Evolutionary conservation across 2,329 filamentous ascomycete species (phyloP), one percentile per base, ranked within the genome.

Genomic region (Cercospora sesami): DNA sequence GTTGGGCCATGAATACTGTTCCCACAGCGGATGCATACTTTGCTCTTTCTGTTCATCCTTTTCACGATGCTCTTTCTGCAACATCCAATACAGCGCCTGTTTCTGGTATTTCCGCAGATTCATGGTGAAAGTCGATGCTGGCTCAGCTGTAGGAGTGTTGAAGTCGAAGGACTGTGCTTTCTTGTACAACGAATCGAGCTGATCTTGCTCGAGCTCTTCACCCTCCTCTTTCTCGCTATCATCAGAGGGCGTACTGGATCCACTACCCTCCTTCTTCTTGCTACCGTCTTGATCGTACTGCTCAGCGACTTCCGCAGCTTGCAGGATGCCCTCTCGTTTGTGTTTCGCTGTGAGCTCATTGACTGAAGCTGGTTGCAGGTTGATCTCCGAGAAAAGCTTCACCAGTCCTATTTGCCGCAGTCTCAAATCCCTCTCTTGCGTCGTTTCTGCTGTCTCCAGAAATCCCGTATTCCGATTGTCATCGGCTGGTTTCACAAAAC

Each of bases 161-260:
- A 99, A 98, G 78, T 99, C 95, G 75, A 98, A 98, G 0, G 93
- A 94, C 76, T 99, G 95, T 0, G 95, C 95, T 77, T 99, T 99
- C 76, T 91, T 92, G 80, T 99, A 99, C 1, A 99, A 81, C 0
- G 91, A 89, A 78, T 99, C 95, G 3, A 99, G 89, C 77, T 99
- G 95, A 74, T 96, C 94, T 78, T 98, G 93, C 76, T 98, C 93
- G 0, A 99, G 85, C 79, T 98, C 94, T 74, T 94, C 87, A 2
- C 93, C 93, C 39, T 97, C 94, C 73, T 97, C 94, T 57, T 64
- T 64, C 51, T 64, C 62, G 28, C 75, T 74, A 58, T 88, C 91
- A 5, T 87, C 86, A 0, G 84, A 83, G 3, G 82, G 80, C n/a
- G 89, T 86, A 0, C 89, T 89, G 1, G 83, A 84, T 12, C 81